Evolutionary conservation across 768 basidiomycete species (phyloP).

Genomic region (Strobilomyces echinocephalus): DNA sequence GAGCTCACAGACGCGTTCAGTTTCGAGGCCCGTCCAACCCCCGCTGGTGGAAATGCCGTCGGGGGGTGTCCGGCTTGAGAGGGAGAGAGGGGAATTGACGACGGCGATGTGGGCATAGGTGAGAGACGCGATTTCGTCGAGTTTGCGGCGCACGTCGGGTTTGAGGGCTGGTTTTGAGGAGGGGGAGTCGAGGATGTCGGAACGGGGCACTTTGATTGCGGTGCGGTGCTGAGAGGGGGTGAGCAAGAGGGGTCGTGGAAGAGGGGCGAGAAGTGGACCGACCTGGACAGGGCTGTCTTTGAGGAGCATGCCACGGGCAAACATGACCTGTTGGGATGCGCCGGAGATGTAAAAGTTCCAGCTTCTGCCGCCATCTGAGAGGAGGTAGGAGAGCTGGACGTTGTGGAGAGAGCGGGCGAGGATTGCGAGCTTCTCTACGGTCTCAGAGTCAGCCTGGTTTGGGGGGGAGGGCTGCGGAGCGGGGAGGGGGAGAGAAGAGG

Average conservation of each 20-base stretch:
- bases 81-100: slow-evolving; percentile 75
- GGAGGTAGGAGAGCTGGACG: slow-evolving; percentile 77
- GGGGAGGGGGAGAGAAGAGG: slow-evolving; percentile 39
- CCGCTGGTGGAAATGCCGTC: slow-evolving; percentile 72
- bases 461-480: slow-evolving; percentile 28
- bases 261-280: slow-evolving; percentile 14
- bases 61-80: slow-evolving; percentile 71
- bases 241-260: slow-evolving; percentile 10
- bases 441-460: slow-evolving; percentile 56
- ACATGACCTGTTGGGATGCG: slow-evolving; percentile 88
- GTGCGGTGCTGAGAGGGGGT: slow-evolving; percentile 60
- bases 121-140: slow-evolving; percentile 93
- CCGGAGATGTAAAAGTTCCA: slow-evolving; percentile 93
- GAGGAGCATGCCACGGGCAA: slow-evolving; percentile 80
- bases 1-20: slow-evolving; percentile 89
- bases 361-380: slow-evolving; percentile 58
- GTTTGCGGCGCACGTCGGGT: slow-evolving; percentile 70
- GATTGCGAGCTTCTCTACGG: slow-evolving; percentile 74
- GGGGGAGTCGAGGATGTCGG: slow-evolving; percentile 86
- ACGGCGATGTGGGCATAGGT: slow-evolving; percentile 93
- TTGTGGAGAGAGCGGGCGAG: slow-evolving; percentile 77
- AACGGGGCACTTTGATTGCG: slow-evolving; percentile 85
- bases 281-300: slow-evolving; percentile 88
- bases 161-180: slow-evolving; percentile 77
- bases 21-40: slow-evolving; percentile 88